A percentile compares a stretch with the other conserved stretches of the same genome.
Conservation (phyloP, 306 rosid genomes). For the Sicyos baderoa region DNA sequence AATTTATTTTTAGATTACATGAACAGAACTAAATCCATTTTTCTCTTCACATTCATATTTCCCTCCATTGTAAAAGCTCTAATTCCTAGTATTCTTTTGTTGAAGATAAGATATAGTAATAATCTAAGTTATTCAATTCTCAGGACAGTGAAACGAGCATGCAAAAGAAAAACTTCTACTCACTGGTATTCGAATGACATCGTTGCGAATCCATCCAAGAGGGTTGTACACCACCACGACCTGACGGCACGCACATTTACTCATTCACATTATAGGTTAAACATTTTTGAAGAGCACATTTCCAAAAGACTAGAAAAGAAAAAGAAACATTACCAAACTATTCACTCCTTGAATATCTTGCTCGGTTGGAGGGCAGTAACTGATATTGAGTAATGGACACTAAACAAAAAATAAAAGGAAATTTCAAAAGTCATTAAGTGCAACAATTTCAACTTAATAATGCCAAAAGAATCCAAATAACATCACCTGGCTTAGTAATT, state of each 20-base stretch:
- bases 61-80: not conserved
- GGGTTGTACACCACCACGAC: conserved; percentile 79
- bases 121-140: not conserved
- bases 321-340: conserved; percentile 55
- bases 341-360: conserved; percentile 42
- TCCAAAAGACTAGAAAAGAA: not conserved
- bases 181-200: conserved; percentile 67
- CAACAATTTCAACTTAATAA: not conserved
- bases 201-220: conserved; percentile 85
- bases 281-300: not conserved
- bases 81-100: not conserved
- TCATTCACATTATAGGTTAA: not conserved
- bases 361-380: conserved; percentile 85
- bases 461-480: not conserved
- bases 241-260: conserved; percentile 26
- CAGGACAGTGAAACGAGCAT: not conserved
- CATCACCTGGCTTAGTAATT: conserved; percentile 53
- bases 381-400: conserved; percentile 85
- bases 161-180: conserved; percentile 24
- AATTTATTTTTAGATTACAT: conserved; percentile 23
- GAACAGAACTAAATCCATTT: not conserved
- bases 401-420: conserved; percentile 23
- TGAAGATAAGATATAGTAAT: not conserved
- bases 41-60: conserved; percentile 9
- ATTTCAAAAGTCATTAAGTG: not conserved